Evolutionary conservation across 2,329 filamentous ascomycete genomes (phyloP).

Genomic region (Colletotrichum limetticola): DNA sequence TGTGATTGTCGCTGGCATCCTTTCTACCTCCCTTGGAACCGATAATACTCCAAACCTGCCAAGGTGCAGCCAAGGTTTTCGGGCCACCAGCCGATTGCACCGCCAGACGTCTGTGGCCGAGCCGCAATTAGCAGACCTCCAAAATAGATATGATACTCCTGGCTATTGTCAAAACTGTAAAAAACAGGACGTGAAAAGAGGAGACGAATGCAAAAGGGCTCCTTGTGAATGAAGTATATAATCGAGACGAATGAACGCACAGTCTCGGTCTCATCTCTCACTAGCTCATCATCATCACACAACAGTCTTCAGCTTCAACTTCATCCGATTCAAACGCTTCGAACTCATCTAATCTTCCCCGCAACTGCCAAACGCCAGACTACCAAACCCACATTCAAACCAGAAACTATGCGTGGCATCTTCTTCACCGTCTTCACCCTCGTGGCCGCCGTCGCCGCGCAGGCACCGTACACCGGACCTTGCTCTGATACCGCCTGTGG

Average conservation of each 20-base stretch:
- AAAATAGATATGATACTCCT: conserved; percentile 22
- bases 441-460: conserved; percentile 9
- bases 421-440: conserved; percentile 18
- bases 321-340: neutral
- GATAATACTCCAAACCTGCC: conserved; percentile 30
- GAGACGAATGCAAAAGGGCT: neutral
- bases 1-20: neutral
- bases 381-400: neutral
- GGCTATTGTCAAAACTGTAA: neutral
- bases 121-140: conserved; percentile 6
- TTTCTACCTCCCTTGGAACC: neutral
- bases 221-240: conserved; percentile 20
- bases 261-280: neutral
- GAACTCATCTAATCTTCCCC: neutral
- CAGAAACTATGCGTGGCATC: conserved; percentile 18
- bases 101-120: conserved; percentile 16
- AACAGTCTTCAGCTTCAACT: neutral
- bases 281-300: neutral
- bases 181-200: neutral
- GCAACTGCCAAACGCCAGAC: neutral
- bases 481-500: conserved; percentile 29
- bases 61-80: conserved; percentile 28
- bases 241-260: conserved; percentile 17
- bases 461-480: conserved; percentile 17
- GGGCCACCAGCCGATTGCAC: conserved; percentile 19